These are phyloP conservation scores for Lumnitzera racemosa DNA, from an alignment of 345 rosid genomes.

Conservation along the genomic window DNA sequence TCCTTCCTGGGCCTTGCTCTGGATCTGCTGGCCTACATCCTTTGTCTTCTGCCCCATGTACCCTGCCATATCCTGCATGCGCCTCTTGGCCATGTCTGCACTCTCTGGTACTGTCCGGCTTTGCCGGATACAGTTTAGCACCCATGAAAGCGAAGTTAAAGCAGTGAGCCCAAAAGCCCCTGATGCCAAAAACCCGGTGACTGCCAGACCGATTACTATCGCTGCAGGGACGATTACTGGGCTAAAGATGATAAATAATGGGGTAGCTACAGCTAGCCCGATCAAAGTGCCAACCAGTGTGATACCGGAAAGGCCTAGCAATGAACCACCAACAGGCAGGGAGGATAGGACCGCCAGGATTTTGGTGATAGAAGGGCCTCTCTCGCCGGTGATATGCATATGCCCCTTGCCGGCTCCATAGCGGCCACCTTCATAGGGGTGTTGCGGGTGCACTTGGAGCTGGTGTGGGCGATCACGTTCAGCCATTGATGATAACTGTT, in stretches of 20 bases:
- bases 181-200: constrained; percentile 52
- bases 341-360: constrained; percentile 44
- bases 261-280: constrained; percentile 54
- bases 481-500: not conserved
- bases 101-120: constrained; percentile 24
- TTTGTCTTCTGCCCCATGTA: constrained; percentile 56
- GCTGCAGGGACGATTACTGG: constrained; percentile 76
- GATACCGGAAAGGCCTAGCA: constrained; percentile 58
- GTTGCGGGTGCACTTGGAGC: constrained; percentile 55
- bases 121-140: constrained; percentile 29
- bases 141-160: constrained; percentile 54
- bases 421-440: constrained; percentile 21
- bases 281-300: constrained; percentile 58
- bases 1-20: constrained; percentile 47
- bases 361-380: constrained; percentile 52
- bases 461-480: constrained; percentile 26
- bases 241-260: constrained; percentile 64
- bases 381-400: constrained; percentile 3
- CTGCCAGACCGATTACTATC: constrained; percentile 39
- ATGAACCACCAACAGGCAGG: constrained; percentile 53
- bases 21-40: constrained; percentile 55
- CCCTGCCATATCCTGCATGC: constrained; percentile 33
- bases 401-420: constrained; percentile 14
- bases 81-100: constrained; percentile 40
- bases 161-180: constrained; percentile 74